These are phyloP conservation scores for Boechera retrofracta DNA, from an alignment of 345 rosid genomes.

Conservation along the genomic window DNA sequence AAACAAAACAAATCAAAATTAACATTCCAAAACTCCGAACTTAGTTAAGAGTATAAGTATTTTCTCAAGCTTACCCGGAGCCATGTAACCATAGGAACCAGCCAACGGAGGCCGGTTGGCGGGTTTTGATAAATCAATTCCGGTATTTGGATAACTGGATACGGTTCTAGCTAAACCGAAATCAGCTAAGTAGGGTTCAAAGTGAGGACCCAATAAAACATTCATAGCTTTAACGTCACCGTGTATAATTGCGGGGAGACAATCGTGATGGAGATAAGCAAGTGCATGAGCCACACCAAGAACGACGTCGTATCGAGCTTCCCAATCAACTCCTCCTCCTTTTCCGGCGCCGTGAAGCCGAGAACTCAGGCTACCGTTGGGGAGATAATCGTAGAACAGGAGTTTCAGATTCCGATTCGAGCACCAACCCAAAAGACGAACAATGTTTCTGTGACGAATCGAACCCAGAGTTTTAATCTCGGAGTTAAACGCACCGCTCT, in stretches of 20 bases:
- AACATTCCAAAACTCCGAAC: not conserved
- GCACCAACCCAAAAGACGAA: conserved; percentile 82
- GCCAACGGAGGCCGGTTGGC: conserved; percentile 58
- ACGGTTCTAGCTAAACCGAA: conserved; percentile 82
- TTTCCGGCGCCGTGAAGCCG: conserved; percentile 55
- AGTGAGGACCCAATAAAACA: conserved; percentile 65
- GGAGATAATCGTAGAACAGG: conserved; percentile 74
- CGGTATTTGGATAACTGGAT: conserved; percentile 46
- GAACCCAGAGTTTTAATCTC: conserved; percentile 75
- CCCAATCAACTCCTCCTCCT: conserved; percentile 62
- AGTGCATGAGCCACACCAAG: conserved; percentile 81
- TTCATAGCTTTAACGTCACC: conserved; percentile 87
- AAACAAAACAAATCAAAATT: not conserved
- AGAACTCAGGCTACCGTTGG: conserved; percentile 66
- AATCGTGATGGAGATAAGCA: conserved; percentile 85
- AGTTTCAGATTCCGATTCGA: conserved; percentile 69
- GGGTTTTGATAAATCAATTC: conserved; percentile 49
- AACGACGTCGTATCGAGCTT: conserved; percentile 67
- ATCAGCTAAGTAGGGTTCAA: conserved; percentile 81
- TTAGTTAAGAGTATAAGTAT: not conserved
- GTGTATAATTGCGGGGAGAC: conserved; percentile 82
- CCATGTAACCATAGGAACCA: conserved; percentile 95
- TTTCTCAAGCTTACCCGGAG: conserved; percentile 63
- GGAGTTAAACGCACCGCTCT: conserved; percentile 71
- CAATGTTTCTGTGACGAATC: conserved; percentile 91